Conservation (phyloP, 1,284 basidiomycete species). For the Puccinia horiana region DNA sequence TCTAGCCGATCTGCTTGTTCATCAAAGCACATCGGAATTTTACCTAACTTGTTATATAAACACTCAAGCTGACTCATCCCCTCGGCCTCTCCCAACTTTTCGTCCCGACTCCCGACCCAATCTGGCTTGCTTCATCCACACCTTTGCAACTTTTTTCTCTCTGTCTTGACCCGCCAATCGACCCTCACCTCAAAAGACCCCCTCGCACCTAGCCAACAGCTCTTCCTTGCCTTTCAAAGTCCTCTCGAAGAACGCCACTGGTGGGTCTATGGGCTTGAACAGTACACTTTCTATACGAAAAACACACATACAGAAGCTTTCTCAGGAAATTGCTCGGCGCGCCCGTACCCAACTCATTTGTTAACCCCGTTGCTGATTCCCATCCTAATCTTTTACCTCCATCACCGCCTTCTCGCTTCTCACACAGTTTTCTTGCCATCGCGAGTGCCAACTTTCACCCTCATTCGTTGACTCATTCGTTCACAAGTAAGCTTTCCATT, state of each 20-base stretch:
- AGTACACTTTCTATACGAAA: not conserved
- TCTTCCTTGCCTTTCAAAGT: not conserved
- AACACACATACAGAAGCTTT: not conserved
- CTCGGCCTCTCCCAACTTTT: not conserved
- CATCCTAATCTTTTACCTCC: not conserved
- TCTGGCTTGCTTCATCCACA: not conserved
- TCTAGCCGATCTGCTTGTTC: not conserved
- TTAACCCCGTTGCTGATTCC: not conserved
- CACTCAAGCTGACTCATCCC: not conserved
- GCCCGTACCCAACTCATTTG: not conserved
- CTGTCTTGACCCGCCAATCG: not conserved
- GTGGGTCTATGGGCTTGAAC: not conserved
- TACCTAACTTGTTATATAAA: not conserved
- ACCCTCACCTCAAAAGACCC: not conserved
- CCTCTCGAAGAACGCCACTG: not conserved
- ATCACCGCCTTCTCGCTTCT: not conserved
- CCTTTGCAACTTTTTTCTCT: not conserved
- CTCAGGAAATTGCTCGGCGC: not conserved
- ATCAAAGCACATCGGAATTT: not conserved
- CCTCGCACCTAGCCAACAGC: not conserved
- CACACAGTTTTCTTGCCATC: slow-evolving; percentile 4
- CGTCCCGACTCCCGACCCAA: not conserved
- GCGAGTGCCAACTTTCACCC: not conserved
- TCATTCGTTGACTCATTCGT: slow-evolving; percentile 12
- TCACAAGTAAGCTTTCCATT: not conserved